Base-by-base conservation (phyloP, 148 eudicot species). In the Silene conica region DNA sequence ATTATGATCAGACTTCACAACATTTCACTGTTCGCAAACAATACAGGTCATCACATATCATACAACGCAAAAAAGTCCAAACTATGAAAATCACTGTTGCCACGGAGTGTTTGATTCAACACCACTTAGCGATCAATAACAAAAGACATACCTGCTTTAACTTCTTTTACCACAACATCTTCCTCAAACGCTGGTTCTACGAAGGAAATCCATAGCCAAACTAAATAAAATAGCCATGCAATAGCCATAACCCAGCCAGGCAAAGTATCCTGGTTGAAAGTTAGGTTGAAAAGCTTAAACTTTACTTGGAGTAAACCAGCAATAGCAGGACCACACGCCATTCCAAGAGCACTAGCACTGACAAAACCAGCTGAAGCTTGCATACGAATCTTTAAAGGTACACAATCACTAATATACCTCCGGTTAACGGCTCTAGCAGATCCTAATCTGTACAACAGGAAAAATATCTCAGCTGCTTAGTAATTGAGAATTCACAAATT, bases 261-360 rank as follows among this genome's bases (percentile, higher is more conserved):
- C 80, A 88, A 76, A 54, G 96, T 90, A 23, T 84, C 61, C 78
- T 86, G 82, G 77, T 88, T 80, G 78, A 88, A 77, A 22, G 92
- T 90, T 61, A 86, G 12, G 78, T 81, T 87, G 57, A 85, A 84
- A 57, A 90, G 71, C 71, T 75, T 90, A 58, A 88, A 88, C 34
- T 90, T 75, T 10, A 75, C 82, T 73, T 90, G 96, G 67, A 90
- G 90, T 63, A 88, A 73, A 21, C 96, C 92, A 78, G 88, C 96
- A 77, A 90, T 82, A 58, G 96, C 96, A 56, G 96, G 96, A 18
- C 96, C 96, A 85, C 96, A 90, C 61, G 96, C 96, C 96, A 90
- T 90, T 77, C 96, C 96, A 60, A 88, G 88, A 76, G 92, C 96
- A 82, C 96, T 90, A 48, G 96, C 96, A 79, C 96, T 90, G 60